Conservation (phyloP, 331 rosid genomes). For the Acacia pycnantha region DNA sequence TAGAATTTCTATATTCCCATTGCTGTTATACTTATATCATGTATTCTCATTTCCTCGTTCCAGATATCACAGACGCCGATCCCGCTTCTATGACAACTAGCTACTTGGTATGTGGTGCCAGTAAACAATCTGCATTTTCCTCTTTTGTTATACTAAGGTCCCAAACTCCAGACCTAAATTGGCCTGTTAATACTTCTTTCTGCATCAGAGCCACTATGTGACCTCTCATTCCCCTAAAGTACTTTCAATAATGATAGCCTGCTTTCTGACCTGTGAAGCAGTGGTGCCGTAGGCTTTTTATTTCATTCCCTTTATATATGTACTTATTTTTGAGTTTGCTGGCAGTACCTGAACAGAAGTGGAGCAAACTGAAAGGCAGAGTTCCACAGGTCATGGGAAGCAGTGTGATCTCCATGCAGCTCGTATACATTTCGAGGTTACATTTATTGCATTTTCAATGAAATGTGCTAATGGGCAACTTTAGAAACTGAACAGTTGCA, state of each 20-base stretch:
- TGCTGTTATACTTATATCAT: conserved; percentile 18
- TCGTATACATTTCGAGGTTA: conserved; percentile 34
- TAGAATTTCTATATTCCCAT: conserved; percentile 15
- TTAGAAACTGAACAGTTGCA: conserved; percentile 33
- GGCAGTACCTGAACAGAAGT: conserved; percentile 28
- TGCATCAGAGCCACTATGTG: neutral
- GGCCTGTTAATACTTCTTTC: neutral
- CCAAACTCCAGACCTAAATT: neutral
- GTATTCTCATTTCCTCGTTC: conserved; percentile 29
- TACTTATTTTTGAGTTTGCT: conserved; percentile 14
- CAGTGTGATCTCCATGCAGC: conserved; percentile 30
- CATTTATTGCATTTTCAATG: conserved; percentile 43
- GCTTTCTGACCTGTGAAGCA: neutral
- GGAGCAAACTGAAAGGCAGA: conserved; percentile 20
- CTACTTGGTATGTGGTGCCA: conserved; percentile 69
- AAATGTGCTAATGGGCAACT: conserved; percentile 38
- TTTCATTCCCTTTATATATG: neutral
- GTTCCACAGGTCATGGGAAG: conserved; percentile 32
- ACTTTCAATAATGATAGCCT: neutral
- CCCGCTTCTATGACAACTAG: conserved; percentile 79
- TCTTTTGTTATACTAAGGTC: neutral
- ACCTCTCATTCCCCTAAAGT: neutral
- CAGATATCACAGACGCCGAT: conserved; percentile 77
- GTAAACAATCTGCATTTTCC: neutral
- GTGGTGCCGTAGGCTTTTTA: neutral